These are phyloP conservation scores for Pestalotiopsis sp. DNA, from an alignment of 2,329 filamentous ascomycete genomes.

Conservation along the genomic window DNA sequence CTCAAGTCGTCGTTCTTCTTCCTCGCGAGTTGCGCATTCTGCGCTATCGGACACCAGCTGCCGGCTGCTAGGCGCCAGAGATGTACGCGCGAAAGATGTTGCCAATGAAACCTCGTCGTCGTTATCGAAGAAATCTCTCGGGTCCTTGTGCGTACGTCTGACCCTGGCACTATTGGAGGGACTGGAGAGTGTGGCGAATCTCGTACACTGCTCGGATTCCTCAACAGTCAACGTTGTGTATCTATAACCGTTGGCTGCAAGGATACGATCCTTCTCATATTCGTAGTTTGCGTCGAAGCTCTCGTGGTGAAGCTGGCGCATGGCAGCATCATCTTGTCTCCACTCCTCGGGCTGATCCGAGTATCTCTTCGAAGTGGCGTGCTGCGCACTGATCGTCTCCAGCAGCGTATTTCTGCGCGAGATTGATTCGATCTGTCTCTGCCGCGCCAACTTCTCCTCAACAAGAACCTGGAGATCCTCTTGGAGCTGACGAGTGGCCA, in stretches of 20 bases:
- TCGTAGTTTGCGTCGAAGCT: neutral
- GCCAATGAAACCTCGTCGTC: neutral
- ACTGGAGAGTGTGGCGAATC: neutral
- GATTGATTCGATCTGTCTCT: no score
- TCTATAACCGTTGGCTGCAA: neutral
- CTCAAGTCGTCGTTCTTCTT: neutral
- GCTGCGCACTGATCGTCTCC: neutral
- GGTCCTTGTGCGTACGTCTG: neutral
- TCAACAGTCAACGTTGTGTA: neutral
- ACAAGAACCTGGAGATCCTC: no score
- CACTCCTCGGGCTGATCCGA: neutral
- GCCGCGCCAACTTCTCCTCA: no score
- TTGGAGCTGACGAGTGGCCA: no score
- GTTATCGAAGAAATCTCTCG: constrained; percentile 3
- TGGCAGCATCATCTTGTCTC: neutral
- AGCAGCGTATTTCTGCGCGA: no score
- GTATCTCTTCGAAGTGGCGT: neutral
- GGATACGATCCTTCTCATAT: neutral
- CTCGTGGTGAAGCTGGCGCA: neutral
- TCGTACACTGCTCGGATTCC: neutral
- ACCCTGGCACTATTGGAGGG: neutral
- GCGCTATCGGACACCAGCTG: neutral
- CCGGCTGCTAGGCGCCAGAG: neutral
- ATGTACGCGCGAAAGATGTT: neutral
- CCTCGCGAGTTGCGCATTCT: neutral